Conservation (phyloP, 2,329 filamentous ascomycete species). For the Epichloe scottii region DNA sequence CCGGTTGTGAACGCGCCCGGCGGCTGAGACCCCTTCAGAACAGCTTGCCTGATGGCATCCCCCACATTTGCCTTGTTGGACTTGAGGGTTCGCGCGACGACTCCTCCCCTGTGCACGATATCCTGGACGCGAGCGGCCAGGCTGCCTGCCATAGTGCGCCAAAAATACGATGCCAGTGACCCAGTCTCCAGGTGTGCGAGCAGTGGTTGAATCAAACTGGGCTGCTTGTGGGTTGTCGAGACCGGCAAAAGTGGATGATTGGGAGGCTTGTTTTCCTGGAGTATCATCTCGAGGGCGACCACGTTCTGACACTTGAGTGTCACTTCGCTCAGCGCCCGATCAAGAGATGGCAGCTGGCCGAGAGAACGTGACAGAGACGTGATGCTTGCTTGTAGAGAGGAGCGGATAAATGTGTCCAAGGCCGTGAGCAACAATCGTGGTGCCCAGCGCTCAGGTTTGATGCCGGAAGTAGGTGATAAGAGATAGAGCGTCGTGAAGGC, state of each 20-base stretch:
- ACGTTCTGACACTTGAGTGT: slow-evolving; percentile 81
- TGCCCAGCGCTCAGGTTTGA: slow-evolving; percentile 41
- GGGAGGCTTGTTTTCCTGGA: slow-evolving; percentile 56
- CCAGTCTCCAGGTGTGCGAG: slow-evolving; percentile 73
- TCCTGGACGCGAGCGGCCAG: slow-evolving; percentile 71
- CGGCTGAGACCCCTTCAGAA: slow-evolving; percentile 61
- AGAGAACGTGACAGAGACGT: slow-evolving; percentile 64
- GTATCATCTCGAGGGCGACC: slow-evolving; percentile 70
- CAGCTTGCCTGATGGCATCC: slow-evolving; percentile 71
- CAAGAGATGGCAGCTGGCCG: slow-evolving; percentile 66
- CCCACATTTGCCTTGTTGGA: slow-evolving; percentile 60
- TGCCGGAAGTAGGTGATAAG: slow-evolving; percentile 53
- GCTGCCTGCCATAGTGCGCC: slow-evolving; percentile 73
- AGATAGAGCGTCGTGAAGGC: slow-evolving; percentile 70
- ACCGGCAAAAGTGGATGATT: slow-evolving; percentile 50
- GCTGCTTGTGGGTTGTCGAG: slow-evolving; percentile 22
- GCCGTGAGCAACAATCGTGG: slow-evolving; percentile 64
- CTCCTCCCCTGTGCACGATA: slow-evolving; percentile 69
- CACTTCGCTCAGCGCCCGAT: slow-evolving; percentile 70
- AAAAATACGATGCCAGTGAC: slow-evolving; percentile 83
- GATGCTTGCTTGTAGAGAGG: slow-evolving; percentile 65
- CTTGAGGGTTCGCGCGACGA: slow-evolving; percentile 67
- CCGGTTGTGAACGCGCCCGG: slow-evolving; percentile 39
- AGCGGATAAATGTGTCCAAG: slow-evolving; percentile 71
- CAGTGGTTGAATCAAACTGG: slow-evolving; percentile 56